Conservation (phyloP, 345 rosid genomes). For the Camelina sativa region DNA sequence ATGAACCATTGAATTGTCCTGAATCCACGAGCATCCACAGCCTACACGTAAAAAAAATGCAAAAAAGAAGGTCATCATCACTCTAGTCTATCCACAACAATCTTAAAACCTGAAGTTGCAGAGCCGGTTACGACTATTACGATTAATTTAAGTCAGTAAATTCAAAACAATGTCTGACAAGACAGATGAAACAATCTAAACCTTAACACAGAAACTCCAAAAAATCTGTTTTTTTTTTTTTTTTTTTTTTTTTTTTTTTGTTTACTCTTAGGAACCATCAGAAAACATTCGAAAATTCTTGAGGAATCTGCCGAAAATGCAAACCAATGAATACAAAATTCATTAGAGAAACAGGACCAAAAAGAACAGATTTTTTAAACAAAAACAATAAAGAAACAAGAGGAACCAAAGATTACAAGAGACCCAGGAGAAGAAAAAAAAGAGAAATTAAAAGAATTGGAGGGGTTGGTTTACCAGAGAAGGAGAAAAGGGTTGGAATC, state of each 20-base stretch:
- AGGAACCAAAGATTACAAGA: background rate
- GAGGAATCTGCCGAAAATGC: background rate
- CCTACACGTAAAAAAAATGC: conserved; percentile 42
- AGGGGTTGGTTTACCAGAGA: conserved; percentile 49
- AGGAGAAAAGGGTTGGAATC: conserved; percentile 45
- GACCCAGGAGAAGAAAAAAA: background rate
- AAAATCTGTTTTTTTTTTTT: background rate
- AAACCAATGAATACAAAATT: background rate
- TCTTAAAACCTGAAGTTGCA: conserved; percentile 4
- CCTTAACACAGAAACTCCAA: background rate
- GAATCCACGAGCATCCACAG: conserved; percentile 62
- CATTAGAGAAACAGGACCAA: background rate
- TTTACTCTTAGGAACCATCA: too few species aligned
- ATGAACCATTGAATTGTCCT: conserved; percentile 49
- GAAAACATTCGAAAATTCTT: too few species aligned
- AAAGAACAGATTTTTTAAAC: too few species aligned
- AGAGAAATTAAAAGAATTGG: background rate
- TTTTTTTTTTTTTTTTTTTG: too few species aligned
- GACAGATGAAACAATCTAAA: background rate
- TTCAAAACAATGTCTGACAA: background rate
- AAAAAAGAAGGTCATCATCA: background rate
- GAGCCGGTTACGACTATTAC: background rate
- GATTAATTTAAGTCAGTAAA: too few species aligned
- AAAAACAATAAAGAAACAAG: too few species aligned
- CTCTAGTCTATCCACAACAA: background rate